These are phyloP conservation scores for Angophora floribunda DNA, from an alignment of 345 rosid genomes.

Conservation along the genomic window DNA sequence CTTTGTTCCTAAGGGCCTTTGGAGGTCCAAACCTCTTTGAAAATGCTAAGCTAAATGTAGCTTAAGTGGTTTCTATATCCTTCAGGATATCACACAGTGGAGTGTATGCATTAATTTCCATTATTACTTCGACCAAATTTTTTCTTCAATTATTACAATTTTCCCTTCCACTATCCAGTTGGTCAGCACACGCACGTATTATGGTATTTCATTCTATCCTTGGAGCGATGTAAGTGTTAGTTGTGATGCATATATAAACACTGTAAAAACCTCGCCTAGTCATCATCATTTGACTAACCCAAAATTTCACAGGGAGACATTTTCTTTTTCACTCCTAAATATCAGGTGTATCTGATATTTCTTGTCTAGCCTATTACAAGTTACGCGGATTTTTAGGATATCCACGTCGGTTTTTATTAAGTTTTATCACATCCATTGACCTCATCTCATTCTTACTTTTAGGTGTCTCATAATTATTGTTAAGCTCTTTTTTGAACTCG, in stretches of 20 bases:
- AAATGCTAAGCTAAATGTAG: neutral
- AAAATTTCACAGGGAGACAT: neutral
- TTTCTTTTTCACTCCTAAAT: neutral
- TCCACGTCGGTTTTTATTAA: no score
- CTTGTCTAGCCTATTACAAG: no score
- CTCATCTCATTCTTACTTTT: neutral
- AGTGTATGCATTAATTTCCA: neutral
- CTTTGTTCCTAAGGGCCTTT: neutral
- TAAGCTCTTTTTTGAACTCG: neutral
- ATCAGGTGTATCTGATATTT: neutral
- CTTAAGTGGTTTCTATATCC: neutral
- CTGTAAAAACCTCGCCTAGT: neutral
- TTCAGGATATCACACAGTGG: neutral
- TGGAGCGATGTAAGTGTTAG: no score
- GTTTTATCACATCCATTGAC: neutral
- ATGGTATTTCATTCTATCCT: no score
- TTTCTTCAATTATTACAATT: no score
- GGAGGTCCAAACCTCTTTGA: neutral
- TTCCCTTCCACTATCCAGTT: no score
- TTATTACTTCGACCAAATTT: no score
- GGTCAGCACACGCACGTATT: no score
- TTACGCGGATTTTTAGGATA: no score
- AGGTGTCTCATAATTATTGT: neutral
- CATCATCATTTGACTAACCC: neutral
- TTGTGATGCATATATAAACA: no score